Evolutionary conservation across 305 asterid species (phyloP).

Genomic region (Ajuga reptans): DNA sequence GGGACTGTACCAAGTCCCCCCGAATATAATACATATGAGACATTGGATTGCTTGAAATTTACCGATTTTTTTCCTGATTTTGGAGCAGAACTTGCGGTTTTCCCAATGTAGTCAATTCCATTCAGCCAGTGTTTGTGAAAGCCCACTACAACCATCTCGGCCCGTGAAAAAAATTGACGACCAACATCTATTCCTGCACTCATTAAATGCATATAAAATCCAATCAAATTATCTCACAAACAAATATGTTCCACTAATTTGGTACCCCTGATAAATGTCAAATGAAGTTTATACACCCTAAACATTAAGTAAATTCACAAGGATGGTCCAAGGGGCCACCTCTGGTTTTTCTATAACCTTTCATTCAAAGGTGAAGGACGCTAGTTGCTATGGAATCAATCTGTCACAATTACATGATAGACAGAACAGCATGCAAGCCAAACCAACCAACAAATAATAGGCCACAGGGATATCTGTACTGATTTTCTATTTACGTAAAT

Average conservation of each 20-base stretch:
- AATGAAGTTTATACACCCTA: background rate
- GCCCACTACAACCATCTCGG: slow-evolving; percentile 85
- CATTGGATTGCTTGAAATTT: slow-evolving; percentile 9
- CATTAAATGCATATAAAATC: slow-evolving; percentile 4
- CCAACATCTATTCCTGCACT: slow-evolving; percentile 85
- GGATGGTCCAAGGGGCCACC: background rate
- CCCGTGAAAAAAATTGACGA: slow-evolving; percentile 77
- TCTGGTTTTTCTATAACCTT: background rate
- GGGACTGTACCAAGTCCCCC: too few relatives aligned
- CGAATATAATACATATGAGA: background rate
- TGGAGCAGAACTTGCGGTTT: background rate
- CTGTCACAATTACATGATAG: background rate
- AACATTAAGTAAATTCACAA: background rate
- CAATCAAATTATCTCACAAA: background rate
- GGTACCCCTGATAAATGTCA: background rate
- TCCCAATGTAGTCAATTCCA: slow-evolving; percentile 76
- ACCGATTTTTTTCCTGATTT: slow-evolving; percentile 31
- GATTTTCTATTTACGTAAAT: background rate
- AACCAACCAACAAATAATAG: background rate
- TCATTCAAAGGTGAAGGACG: background rate
- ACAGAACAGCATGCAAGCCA: background rate
- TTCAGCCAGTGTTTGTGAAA: slow-evolving; percentile 75
- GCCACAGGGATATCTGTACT: background rate
- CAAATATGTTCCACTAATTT: background rate
- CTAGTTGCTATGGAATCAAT: background rate